Evolutionary conservation across 2,329 filamentous ascomycete species (phyloP).

Genomic region (Aureobasidium zeae): DNA sequence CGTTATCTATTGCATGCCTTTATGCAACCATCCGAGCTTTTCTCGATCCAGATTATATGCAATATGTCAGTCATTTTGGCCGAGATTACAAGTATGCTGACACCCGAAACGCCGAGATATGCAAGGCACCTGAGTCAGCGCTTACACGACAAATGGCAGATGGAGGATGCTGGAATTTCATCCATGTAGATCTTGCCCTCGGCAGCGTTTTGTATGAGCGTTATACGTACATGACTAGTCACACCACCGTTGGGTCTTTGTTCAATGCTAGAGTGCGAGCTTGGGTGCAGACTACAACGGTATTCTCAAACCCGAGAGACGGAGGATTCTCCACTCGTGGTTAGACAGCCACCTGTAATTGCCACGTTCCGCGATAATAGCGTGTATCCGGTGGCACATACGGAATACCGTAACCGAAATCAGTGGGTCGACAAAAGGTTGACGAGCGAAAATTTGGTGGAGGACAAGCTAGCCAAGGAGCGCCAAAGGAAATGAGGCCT

Average conservation of each 20-base stretch:
- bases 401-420: constrained; percentile 8
- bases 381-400: constrained; percentile 6
- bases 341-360: constrained; percentile 7
- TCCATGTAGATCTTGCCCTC: background rate
- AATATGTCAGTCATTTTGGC: background rate
- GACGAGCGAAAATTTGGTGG: constrained; percentile 10
- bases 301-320: too few species aligned
- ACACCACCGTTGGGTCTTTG: constrained; percentile 2
- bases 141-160: too few species aligned
- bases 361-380: background rate
- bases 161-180: too few species aligned
- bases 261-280: too few species aligned
- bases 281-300: too few species aligned
- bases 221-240: constrained; percentile 10
- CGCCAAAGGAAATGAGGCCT: constrained; percentile 14
- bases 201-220: constrained; percentile 7
- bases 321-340: constrained; percentile 1
- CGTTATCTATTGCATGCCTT: too few species aligned
- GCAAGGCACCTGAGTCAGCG: too few species aligned
- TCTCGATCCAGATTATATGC: too few species aligned
- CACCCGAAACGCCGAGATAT: too few species aligned
- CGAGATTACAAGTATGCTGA: too few species aligned
- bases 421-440: constrained; percentile 7
- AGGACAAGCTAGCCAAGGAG: constrained; percentile 11
- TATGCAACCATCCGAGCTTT: too few species aligned